These are phyloP conservation scores for Laetiporus sulphureus DNA, from an alignment of 1,284 basidiomycete species.

Conservation along the genomic window DNA sequence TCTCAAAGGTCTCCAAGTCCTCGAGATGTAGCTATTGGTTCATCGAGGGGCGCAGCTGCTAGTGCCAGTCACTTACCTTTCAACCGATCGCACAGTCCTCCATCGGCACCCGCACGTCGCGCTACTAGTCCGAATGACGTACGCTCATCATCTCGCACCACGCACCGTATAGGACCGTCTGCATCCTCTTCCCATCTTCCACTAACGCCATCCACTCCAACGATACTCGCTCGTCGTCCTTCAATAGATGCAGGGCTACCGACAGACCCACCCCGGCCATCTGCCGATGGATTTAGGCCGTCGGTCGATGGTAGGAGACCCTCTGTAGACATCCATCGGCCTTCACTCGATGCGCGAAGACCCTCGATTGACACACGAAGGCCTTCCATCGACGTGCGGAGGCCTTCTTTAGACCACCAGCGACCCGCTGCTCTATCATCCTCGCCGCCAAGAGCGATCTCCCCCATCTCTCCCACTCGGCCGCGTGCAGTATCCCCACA, in stretches of 20 bases:
- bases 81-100: slow-evolving; percentile 17
- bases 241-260: slow-evolving; percentile 23
- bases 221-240: slow-evolving; percentile 20
- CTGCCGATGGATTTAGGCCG: slow-evolving; percentile 5
- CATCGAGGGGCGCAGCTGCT: slow-evolving; percentile 30
- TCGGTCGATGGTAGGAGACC: slow-evolving; percentile 10
- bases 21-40: slow-evolving; percentile 20
- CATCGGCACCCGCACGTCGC: slow-evolving; percentile 31
- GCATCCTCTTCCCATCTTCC: slow-evolving; percentile 31
- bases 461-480: slow-evolving; percentile 22
- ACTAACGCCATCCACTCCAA: slow-evolving; percentile 28
- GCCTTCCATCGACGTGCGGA: slow-evolving; percentile 8
- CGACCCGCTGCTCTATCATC: slow-evolving; percentile 10
- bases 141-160: slow-evolving; percentile 26
- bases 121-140: slow-evolving; percentile 36
- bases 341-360: slow-evolving; percentile 25
- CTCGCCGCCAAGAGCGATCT: slow-evolving; percentile 21
- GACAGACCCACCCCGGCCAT: slow-evolving; percentile 5
- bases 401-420: slow-evolving; percentile 6
- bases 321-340: slow-evolving; percentile 18
- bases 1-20: slow-evolving; percentile 36
- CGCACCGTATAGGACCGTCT: slow-evolving; percentile 28
- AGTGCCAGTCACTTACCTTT: slow-evolving; percentile 37
- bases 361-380: slow-evolving; percentile 7
- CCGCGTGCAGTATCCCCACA: slow-evolving; percentile 33